phyloP scores from a whole-genome alignment of 129 eudicot species.

The Silybum marianum region DNA sequence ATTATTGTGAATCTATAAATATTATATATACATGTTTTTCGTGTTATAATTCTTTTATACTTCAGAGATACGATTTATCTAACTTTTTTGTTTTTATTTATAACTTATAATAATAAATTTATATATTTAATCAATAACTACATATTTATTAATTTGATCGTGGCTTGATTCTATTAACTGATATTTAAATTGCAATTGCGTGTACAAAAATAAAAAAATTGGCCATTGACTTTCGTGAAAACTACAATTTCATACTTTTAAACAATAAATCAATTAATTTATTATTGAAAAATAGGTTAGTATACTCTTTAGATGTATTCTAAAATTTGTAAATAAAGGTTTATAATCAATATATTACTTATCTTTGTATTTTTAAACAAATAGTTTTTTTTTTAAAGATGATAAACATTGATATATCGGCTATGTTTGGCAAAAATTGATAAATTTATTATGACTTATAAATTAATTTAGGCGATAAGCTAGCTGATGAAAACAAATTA shows the following conservation, averaged over 20 bases:
- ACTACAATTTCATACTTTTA: neutral
- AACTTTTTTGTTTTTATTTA: neutral
- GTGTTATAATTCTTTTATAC: neutral
- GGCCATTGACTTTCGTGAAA: neutral
- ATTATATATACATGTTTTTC: too few relatives aligned
- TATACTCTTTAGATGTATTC: neutral
- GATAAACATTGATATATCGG: too few relatives aligned
- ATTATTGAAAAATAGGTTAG: neutral
- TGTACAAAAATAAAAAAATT: neutral
- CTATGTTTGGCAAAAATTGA: too few relatives aligned
- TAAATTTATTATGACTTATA: too few relatives aligned
- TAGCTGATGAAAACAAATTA: too few relatives aligned
- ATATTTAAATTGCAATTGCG: neutral
- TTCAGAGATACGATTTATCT: neutral
- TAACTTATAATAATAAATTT: neutral
- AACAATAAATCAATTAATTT: neutral
- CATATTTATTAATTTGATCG: neutral
- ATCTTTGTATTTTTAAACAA: too few relatives aligned
- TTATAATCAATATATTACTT: too few relatives aligned
- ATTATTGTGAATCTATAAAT: too few relatives aligned
- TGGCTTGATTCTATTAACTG: neutral
- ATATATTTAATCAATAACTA: too few relatives aligned
- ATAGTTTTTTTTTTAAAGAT: too few relatives aligned
- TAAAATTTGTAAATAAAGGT: too few relatives aligned
- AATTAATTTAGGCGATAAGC: too few relatives aligned